Evolutionary conservation across 1,139 yeast species (phyloP).

Genomic region (Geotrichum carabidarum): DNA sequence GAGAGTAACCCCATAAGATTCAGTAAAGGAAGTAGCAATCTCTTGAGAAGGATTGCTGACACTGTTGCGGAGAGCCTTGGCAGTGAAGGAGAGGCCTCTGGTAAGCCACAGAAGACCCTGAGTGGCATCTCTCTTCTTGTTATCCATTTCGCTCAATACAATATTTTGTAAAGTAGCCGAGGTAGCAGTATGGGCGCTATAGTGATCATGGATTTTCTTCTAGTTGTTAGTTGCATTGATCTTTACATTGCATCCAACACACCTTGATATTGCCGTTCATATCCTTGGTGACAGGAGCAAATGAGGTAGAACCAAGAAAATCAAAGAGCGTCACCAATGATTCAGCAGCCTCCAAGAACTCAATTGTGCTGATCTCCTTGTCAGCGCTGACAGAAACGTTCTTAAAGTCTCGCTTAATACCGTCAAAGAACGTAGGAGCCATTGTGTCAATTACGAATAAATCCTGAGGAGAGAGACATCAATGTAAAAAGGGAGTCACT

Average conservation of each 20-base stretch:
- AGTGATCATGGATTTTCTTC: slow-evolving; percentile 59
- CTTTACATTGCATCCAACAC: slow-evolving; percentile 10
- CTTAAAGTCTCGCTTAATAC: slow-evolving; percentile 64
- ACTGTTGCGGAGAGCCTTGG: slow-evolving; percentile 79
- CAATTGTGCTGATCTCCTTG: slow-evolving; percentile 60
- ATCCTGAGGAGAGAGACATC: background rate
- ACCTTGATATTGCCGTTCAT: slow-evolving; percentile 75
- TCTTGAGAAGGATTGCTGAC: slow-evolving; percentile 57
- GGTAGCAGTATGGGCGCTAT: slow-evolving; percentile 58
- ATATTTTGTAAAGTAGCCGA: slow-evolving; percentile 70
- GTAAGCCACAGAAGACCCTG: slow-evolving; percentile 87
- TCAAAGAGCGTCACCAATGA: slow-evolving; percentile 78
- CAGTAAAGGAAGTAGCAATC: slow-evolving; percentile 71
- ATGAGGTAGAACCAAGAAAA: slow-evolving; percentile 81
- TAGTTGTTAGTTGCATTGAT: background rate
- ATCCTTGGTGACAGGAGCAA: slow-evolving; percentile 76
- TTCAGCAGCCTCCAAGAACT: slow-evolving; percentile 78
- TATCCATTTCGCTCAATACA: slow-evolving; percentile 59
- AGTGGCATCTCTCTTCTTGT: slow-evolving; percentile 72
- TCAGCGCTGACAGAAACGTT: slow-evolving; percentile 59
- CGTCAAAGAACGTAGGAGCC: slow-evolving; percentile 61
- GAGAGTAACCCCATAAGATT: slow-evolving; percentile 73
- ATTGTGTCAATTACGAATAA: background rate
- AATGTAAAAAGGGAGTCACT: background rate
- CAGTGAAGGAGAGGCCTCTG: slow-evolving; percentile 78